Base-by-base conservation (phyloP, 805 yeast species). In the Teunomyces tritomae region DNA sequence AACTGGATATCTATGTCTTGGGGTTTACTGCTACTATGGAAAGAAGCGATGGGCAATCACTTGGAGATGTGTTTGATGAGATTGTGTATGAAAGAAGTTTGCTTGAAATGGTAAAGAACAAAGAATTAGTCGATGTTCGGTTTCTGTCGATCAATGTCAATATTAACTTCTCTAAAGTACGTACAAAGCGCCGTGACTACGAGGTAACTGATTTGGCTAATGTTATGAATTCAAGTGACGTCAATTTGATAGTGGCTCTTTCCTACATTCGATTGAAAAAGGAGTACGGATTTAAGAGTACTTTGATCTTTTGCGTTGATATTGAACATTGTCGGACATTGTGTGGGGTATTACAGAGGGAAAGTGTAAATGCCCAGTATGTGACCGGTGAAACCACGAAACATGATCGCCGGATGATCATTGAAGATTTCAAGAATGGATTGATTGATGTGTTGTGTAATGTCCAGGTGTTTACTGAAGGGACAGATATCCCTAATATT, bases 21-120 rank as follows among this genome's bases (percentile, higher is more conserved):
- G 97, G 98, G 2, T 89, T 92, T 55, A 85, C 96, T 10, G 98
- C 97, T 0, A 91, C 98, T 0, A 65, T 91, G 59, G 82, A 81
- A 56, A 67, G 98, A 48, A 79, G 80, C n/a, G 98, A 91, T 63
- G 81, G 79, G 4, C 68, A 73, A 46, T 74, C 84, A 0, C 64
- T 92, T 39, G 76, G 79, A 9, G 57, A 65, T 14, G 80, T 80
- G 0, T 82, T 89, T 64, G 92, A 91, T 55, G 77, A 86, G 48
- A 78, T 91, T 26, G 91, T 84, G 0, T 90, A 75, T 57, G 87
- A 87, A 57, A 74, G 84, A 55, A 81, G 75, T 6, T 71, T 89
- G 17, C 58, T 77, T 13, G 81, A 83, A 26, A 81, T 91, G 86
- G 80, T 92, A 16, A 59, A 70, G 24, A 82, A 80, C 36, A 81